Conservation (phyloP, 2,329 filamentous ascomycete genomes). For the Pezicula carpinea region DNA sequence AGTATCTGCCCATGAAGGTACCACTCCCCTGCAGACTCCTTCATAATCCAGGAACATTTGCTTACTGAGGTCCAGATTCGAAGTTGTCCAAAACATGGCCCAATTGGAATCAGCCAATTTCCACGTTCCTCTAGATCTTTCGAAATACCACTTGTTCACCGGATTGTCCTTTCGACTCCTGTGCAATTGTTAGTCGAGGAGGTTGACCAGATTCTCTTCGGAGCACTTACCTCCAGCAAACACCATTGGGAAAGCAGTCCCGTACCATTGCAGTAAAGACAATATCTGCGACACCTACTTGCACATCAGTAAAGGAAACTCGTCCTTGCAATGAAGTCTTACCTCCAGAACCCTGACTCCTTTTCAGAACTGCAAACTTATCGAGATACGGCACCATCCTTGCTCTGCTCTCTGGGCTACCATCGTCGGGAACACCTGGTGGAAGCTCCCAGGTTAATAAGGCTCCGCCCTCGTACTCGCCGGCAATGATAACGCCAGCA, state of each 20-base stretch:
- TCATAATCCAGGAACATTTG: conserved; percentile 64
- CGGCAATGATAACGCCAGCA: conserved; percentile 89
- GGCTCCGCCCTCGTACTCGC: conserved; percentile 93
- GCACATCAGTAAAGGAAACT: too few species aligned
- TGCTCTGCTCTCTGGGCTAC: conserved; percentile 44
- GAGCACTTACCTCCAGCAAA: conserved; percentile 65
- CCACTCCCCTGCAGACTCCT: conserved; percentile 62
- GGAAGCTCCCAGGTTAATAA: conserved; percentile 93
- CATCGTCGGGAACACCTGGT: conserved; percentile 48
- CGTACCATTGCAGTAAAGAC: conserved; percentile 95
- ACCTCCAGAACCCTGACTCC: conserved; percentile 78
- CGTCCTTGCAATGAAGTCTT: too few species aligned
- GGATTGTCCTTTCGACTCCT: conserved; percentile 79
- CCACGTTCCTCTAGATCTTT: conserved; percentile 77
- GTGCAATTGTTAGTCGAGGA: background rate
- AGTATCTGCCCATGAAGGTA: conserved; percentile 59
- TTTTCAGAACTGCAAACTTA: conserved; percentile 91
- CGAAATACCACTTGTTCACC: conserved; percentile 99
- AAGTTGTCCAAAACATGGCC: conserved; percentile 98
- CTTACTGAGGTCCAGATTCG: conserved; percentile 51
- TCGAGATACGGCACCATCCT: conserved; percentile 89
- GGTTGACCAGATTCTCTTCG: background rate
- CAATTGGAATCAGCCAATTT: conserved; percentile 80
- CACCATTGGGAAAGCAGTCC: conserved; percentile 79
- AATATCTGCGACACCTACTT: conserved; percentile 73